Base-by-base conservation (phyloP, 2,329 filamentous ascomycete species). In the Grosmannia huntii region DNA sequence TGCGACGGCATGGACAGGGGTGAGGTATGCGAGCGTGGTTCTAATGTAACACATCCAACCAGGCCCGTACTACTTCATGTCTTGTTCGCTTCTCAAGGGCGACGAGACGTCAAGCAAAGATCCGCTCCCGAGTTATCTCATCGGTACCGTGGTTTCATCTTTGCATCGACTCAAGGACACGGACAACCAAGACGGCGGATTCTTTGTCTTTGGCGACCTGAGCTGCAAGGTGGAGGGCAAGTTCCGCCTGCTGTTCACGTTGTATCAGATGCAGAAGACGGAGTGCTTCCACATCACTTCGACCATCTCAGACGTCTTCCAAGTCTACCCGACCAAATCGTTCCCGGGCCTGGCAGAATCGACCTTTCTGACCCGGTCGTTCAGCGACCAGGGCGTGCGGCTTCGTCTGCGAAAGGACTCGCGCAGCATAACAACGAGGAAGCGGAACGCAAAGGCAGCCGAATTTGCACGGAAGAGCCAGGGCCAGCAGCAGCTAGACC, bases 161-260 rank as follows among this genome's bases (percentile, higher is more conserved):
- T 76, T 94, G 54, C 88, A 95, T 69, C 81, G 88, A 57, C 74
- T 95, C 57, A 92, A 94, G 69, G 88, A 95, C 67, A 78, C 82
- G 3, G 79, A 86, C 65, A 90, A 90, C 66, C 76, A 75, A 73
- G 89, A 94, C 70, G 87, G 87, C 12, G 89, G 85, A 0, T 95
- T 90, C 72, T 95, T 95, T 66, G 85, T 95, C n/a, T 95, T 95
- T 70, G 87, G 87, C 5, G 90, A 96, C 69, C 76, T 96, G 25
- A 94, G 89, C 0, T 83, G 92, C 60, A 86, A 86, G 67, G 76
- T 83, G 27, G 82, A 87, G 65, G 90, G 90, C 33, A 77, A 75
- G 23, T 92, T 84, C 67, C 78, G 85, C 41, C 77, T 96, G 46
- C 80, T 84, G 58, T 95, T 96, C 68, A 86, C 82, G 54, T 76